phyloP scores from a whole-genome alignment of 2,329 filamentous ascomycete species.

The Rhexocercosporidium sp. region DNA sequence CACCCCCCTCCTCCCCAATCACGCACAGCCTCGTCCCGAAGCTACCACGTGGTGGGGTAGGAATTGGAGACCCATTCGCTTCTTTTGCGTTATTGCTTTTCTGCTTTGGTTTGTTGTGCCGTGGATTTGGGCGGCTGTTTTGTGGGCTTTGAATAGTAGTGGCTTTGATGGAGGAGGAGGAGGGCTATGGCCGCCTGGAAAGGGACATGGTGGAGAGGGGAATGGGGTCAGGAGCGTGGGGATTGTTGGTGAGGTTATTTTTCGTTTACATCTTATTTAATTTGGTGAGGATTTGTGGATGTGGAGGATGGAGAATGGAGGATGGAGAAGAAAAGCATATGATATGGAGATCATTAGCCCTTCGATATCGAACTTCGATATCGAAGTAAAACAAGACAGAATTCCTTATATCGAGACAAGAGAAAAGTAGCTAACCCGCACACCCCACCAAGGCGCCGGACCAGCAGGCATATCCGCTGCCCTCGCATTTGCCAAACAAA shows the following conservation, averaged over 20 bases:
- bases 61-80: slow-evolving; percentile 6
- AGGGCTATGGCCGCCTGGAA: neutral
- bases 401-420: no score
- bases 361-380: no score
- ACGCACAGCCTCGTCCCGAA: neutral
- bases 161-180: neutral
- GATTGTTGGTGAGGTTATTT: neutral
- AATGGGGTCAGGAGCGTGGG: neutral
- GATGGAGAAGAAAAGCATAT: neutral
- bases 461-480: neutral
- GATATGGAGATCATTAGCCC: neutral
- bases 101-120: neutral
- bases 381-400: no score
- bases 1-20: neutral
- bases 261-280: neutral
- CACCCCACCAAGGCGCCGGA: neutral
- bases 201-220: neutral
- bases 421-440: neutral
- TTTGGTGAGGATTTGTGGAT: neutral
- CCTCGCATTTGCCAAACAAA: neutral
- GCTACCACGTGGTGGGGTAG: slow-evolving; percentile 2
- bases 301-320: neutral
- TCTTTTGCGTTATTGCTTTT: neutral
- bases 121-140: neutral
- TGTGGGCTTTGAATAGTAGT: neutral